Base-by-base conservation (phyloP, 2,329 filamentous ascomycete species). In the Didymella exigua region DNA sequence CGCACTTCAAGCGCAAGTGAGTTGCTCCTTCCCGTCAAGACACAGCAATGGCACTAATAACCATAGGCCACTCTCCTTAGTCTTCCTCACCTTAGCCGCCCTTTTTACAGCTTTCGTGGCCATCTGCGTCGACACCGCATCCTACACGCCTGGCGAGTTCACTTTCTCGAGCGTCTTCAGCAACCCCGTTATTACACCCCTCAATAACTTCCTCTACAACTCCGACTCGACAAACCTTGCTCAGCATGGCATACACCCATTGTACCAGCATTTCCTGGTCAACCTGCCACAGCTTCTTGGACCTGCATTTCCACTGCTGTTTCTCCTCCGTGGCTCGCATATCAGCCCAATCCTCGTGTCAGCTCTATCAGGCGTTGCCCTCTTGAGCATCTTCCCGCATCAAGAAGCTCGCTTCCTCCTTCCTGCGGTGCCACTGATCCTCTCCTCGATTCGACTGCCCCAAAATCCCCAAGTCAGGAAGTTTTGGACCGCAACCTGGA, bases 1-100 rank as follows among this genome's bases (percentile, higher is more conserved):
- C 91, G 62, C 89, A 96, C 79, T 95, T 96, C 71, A 78, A 85
- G 73, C 86, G 87, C 74, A 93, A 88, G 90, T 95, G 77, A 71
- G 85, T 78, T 23, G 19, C 18, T n/a, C 27, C 27, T 21, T 21
- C n/a, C 34, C 34, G 16, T 43, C 31, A 8, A 26, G 14, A 30
- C 31, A 4, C 16, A 27, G 10, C 23, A 13, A 48, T 23, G 8
- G 31, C n/a, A 29, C 59, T 68, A 19, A 66, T 53, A 18, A 5
- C 0, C 24, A 23, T 57, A 86, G 84, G 64, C 84, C 84, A 33
- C 74, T 80, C 50, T 82, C 82, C 49, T 78, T 96, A 43, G 69
- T 86, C 59, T 83, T 85, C 53, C 82, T 95, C 65, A 71, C 85
- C 49, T 68, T 84, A 49, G 88, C 89, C 58, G 90, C 85, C 27